Evolutionary conservation across 73 alveolate species (phyloP).

Genomic region (Effrenium voratum): DNA sequence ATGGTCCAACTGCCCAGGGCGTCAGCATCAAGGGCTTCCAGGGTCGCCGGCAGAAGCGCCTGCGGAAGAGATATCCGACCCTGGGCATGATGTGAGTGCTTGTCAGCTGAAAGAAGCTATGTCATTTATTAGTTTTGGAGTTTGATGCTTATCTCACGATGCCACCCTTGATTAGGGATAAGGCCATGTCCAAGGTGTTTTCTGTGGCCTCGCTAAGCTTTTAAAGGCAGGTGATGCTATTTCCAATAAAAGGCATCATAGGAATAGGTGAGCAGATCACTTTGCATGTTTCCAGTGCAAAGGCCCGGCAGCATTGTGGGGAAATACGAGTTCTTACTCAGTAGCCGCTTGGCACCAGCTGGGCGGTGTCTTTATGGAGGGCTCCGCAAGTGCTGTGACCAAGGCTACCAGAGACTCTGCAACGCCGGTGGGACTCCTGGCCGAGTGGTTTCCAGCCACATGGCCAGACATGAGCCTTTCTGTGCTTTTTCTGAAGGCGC

Average conservation of each 20-base stretch:
- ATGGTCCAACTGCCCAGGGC: conserved; percentile 24
- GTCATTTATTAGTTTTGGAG: too few species aligned
- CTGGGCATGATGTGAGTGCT: not conserved
- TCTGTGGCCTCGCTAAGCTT: too few species aligned
- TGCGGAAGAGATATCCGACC: conserved; percentile 67
- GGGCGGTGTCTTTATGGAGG: not conserved
- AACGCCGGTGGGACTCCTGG: conserved; percentile 46
- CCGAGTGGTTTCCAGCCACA: conserved; percentile 61
- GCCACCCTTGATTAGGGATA: too few species aligned
- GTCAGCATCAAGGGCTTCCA: conserved; percentile 72
- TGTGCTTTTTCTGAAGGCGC: not conserved
- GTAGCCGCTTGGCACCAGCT: not conserved
- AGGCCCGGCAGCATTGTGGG: conserved; percentile 92
- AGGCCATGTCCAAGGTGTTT: too few species aligned
- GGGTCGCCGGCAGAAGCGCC: conserved; percentile 78
- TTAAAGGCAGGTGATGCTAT: too few species aligned
- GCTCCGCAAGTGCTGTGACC: not conserved
- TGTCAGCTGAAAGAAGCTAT: too few species aligned
- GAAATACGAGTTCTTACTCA: conserved; percentile 70
- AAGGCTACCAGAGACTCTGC: conserved; percentile 38
- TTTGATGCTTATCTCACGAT: too few species aligned
- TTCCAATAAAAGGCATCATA: too few species aligned
- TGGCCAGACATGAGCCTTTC: not conserved
- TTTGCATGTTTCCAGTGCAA: not conserved
- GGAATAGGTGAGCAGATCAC: not conserved